Evolutionary conservation across 768 basidiomycete species (phyloP).

Genomic region (Amanita polypyramis): DNA sequence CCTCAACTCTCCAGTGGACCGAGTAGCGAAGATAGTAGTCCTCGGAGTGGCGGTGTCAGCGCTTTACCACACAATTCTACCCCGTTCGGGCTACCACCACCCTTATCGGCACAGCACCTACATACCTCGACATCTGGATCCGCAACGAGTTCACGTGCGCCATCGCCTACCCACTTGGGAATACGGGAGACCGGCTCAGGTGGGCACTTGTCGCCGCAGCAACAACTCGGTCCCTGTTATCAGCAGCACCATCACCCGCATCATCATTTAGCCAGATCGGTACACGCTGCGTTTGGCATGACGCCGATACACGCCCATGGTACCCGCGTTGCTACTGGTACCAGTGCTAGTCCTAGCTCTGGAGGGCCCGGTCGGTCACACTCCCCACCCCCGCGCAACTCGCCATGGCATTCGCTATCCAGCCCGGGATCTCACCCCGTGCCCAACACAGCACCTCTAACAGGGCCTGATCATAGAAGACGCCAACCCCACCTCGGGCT

Average conservation of each 20-base stretch:
- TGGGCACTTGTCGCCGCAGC: neutral
- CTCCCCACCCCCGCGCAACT: conserved; percentile 23
- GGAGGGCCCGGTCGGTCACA: neutral
- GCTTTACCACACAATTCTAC: conserved; percentile 22
- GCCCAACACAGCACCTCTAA: conserved; percentile 12
- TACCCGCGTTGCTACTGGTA: neutral
- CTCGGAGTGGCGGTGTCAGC: conserved; percentile 25
- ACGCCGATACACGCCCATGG: conserved; percentile 55
- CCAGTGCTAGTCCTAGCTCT: neutral
- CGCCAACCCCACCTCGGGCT: conserved; percentile 8
- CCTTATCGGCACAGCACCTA: conserved; percentile 11
- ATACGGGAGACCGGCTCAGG: neutral
- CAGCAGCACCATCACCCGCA: conserved; percentile 25
- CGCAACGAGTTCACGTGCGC: conserved; percentile 47
- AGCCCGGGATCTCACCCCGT: conserved; percentile 13
- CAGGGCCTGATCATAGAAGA: conserved; percentile 3
- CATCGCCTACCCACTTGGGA: conserved; percentile 41
- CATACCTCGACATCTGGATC: conserved; percentile 24
- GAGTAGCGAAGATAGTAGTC: conserved; percentile 56
- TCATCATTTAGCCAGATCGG: conserved; percentile 71
- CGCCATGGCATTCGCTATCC: conserved; percentile 22
- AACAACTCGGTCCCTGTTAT: conserved; percentile 13
- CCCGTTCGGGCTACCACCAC: conserved; percentile 1
- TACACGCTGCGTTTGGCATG: conserved; percentile 86
- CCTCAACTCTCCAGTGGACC: conserved; percentile 57